A percentile compares a stretch with the other conserved stretches of the same genome.
Evolutionary conservation across 2,329 filamentous ascomycete genomes (phyloP).

Genomic region (Alternaria sp.): DNA sequence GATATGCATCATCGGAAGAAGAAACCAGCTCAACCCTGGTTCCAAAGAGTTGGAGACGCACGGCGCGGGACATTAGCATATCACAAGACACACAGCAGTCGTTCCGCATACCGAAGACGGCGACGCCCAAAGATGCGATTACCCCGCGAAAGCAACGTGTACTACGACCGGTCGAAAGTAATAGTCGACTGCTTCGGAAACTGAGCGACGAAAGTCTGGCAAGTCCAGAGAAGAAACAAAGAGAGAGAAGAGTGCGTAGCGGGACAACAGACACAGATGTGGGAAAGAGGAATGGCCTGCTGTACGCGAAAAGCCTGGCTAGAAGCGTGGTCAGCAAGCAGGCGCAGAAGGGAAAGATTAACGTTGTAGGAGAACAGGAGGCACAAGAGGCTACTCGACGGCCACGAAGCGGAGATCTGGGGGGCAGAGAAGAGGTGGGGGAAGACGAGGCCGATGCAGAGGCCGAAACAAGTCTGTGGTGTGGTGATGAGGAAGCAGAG

Average conservation of each 20-base stretch:
- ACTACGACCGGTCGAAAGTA: slow-evolving; percentile 45
- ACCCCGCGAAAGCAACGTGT: slow-evolving; percentile 46
- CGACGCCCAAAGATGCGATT: slow-evolving; percentile 16
- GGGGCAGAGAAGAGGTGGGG: slow-evolving; percentile 16
- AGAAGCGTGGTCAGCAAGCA: slow-evolving; percentile 40
- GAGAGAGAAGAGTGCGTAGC: slow-evolving; percentile 28
- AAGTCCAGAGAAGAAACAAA: slow-evolving; percentile 39
- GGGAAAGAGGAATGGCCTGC: slow-evolving; percentile 24
- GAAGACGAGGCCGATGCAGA: slow-evolving; percentile 27
- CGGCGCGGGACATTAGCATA: slow-evolving; percentile 35
- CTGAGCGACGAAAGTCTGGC: slow-evolving; percentile 42
- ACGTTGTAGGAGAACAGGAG: slow-evolving; percentile 24
- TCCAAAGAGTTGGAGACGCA: slow-evolving; percentile 39
- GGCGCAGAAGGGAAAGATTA: slow-evolving; percentile 24
- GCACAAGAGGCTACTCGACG: slow-evolving; percentile 24
- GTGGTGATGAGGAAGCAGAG: slow-evolving; percentile 38
- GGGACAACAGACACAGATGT: slow-evolving; percentile 28
- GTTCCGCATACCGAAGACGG: slow-evolving; percentile 34
- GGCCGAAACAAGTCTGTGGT: slow-evolving; percentile 44
- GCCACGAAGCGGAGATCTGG: slow-evolving; percentile 13
- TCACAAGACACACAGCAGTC: slow-evolving; percentile 36
- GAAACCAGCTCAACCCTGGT: slow-evolving; percentile 35
- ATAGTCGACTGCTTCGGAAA: slow-evolving; percentile 41
- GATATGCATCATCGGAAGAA: slow-evolving; percentile 25
- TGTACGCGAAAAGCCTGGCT: slow-evolving; percentile 44